These are phyloP conservation scores for Gossypium herbaceum DNA, from an alignment of 345 rosid species.

Conservation along the genomic window DNA sequence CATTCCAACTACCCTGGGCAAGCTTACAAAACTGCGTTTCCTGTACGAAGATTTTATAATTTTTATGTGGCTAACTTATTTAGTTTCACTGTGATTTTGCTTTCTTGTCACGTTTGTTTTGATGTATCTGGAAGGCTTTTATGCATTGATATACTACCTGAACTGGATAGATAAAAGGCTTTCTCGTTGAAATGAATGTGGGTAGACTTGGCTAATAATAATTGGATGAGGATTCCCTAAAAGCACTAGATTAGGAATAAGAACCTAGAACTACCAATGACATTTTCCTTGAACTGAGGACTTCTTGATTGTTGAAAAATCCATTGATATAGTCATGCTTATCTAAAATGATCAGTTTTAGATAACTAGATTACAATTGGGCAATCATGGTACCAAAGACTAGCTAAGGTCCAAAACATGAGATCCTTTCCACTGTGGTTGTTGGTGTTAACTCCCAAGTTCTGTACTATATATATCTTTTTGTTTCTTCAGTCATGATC, in stretches of 20 bases:
- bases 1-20: constrained; percentile 56
- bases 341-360: neutral
- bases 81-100: neutral
- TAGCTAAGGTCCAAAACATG: neutral
- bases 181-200: neutral
- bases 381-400: neutral
- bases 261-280: neutral
- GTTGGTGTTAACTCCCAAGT: neutral
- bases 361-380: neutral
- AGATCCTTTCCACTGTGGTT: neutral
- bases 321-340: neutral
- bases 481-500: neutral
- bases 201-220: neutral
- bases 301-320: neutral
- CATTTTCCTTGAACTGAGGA: neutral
- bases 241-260: neutral
- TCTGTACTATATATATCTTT: neutral
- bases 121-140: neutral
- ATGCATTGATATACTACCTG: neutral
- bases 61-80: neutral
- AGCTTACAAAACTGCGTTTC: constrained; percentile 61
- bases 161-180: neutral
- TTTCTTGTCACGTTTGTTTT: neutral
- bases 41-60: constrained; percentile 41
- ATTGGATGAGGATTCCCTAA: neutral